Conservation (phyloP, 2,329 filamentous ascomycete species). For the Fusarium newnesense region DNA sequence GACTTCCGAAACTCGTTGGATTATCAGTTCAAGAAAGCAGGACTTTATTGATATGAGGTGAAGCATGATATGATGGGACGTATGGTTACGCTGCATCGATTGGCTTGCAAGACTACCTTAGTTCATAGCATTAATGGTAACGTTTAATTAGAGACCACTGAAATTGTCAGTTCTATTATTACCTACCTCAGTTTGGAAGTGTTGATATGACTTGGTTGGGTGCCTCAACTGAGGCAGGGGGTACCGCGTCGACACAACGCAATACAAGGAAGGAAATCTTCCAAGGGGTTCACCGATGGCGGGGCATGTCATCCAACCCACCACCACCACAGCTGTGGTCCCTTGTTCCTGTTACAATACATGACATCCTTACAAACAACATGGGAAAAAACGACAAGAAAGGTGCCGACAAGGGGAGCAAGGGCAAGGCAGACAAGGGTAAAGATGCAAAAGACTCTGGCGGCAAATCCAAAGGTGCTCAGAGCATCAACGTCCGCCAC, state of each 20-base stretch:
- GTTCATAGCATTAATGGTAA: slow-evolving; percentile 6
- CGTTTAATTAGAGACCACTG: neutral
- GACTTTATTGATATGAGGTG: neutral
- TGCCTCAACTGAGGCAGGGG: neutral
- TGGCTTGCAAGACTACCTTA: neutral
- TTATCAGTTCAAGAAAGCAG: slow-evolving; percentile 16
- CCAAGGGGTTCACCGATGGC: slow-evolving; percentile 31
- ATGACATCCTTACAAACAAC: slow-evolving; percentile 15
- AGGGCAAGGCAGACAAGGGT: slow-evolving; percentile 32
- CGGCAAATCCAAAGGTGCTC: slow-evolving; percentile 64
- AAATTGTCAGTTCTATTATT: neutral
- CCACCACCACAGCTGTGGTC: slow-evolving; percentile 10
- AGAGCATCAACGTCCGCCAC: slow-evolving; percentile 78
- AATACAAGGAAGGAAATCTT: neutral
- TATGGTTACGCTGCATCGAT: neutral
- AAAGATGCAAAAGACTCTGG: slow-evolving; percentile 48
- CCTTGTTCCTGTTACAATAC: slow-evolving; percentile 14
- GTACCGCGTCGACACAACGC: neutral
- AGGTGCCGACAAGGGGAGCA: slow-evolving; percentile 51
- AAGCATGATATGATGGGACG: slow-evolving; percentile 7
- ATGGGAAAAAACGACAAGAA: slow-evolving; percentile 57
- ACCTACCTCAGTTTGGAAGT: neutral
- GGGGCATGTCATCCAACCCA: slow-evolving; percentile 27
- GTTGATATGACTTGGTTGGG: neutral
- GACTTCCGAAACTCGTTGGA: slow-evolving; percentile 42